A percentile compares a stretch with the other conserved stretches of the same genome.
Conservation (phyloP, 1,284 basidiomycete species). For the Ganoderma sinense region DNA sequence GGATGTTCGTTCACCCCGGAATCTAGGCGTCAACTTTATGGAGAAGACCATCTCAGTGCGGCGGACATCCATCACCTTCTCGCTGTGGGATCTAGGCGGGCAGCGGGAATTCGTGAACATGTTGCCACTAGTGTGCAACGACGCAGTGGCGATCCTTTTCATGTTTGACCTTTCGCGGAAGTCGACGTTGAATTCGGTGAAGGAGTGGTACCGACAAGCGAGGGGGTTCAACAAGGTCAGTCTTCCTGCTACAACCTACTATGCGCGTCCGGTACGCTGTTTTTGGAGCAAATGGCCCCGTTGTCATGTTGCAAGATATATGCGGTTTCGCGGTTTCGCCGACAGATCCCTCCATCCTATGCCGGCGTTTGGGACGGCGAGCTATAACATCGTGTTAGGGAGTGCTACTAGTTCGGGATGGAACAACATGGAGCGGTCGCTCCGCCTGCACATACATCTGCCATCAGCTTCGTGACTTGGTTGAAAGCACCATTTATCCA, state of each 20-base stretch:
- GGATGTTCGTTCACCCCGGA: neutral
- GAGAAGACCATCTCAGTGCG: constrained; percentile 98
- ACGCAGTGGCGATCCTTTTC: constrained; percentile 98
- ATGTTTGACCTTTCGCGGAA: constrained; percentile 99
- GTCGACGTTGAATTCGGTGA: constrained; percentile 96
- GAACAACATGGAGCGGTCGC: neutral
- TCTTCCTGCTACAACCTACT: constrained; percentile 13
- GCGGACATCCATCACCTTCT: constrained; percentile 98
- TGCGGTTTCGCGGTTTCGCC: neutral
- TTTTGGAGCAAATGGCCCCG: neutral
- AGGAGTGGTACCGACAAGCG: constrained; percentile 99
- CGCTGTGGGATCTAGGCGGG: constrained; percentile 98
- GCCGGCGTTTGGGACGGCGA: neutral
- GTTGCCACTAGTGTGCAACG: constrained; percentile 97
- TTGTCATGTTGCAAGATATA: neutral
- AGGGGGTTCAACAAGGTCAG: constrained; percentile 96
- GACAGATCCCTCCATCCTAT: neutral
- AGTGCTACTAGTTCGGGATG: neutral
- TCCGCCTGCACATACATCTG: neutral
- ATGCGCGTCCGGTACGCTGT: neutral
- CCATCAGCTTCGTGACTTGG: neutral
- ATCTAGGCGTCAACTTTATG: constrained; percentile 97
- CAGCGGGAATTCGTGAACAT: constrained; percentile 99
- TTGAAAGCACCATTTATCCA: neutral
- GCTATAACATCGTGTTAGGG: neutral